Evolutionary conservation across 257 asterid species (phyloP), one percentile per base, ranked within the genome.

Genomic region (Penstemon barbatus): DNA sequence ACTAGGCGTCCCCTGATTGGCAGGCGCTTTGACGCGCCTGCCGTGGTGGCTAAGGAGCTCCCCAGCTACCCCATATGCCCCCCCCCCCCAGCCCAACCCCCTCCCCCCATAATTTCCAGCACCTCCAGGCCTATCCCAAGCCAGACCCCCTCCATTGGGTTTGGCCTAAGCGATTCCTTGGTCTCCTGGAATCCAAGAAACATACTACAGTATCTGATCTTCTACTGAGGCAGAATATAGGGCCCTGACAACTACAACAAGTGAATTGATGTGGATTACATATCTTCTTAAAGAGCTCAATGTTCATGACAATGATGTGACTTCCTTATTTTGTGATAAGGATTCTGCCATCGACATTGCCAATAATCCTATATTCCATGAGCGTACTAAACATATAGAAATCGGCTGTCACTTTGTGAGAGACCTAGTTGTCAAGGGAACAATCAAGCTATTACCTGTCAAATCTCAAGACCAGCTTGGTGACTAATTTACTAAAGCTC

Each of bases 101-200:
- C n/a, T n/a, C n/a, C n/a, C n/a, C n/a, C n/a, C n/a, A n/a, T n/a
- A n/a, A n/a, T n/a, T n/a, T n/a, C n/a, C n/a, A n/a, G n/a, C n/a
- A n/a, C n/a, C n/a, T n/a, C n/a, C n/a, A n/a, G n/a, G n/a, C n/a
- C n/a, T n/a, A n/a, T n/a, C n/a, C n/a, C n/a, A n/a, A n/a, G n/a
- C n/a, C n/a, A n/a, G n/a, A n/a, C n/a, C n/a, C n/a, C n/a, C n/a
- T n/a, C n/a, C n/a, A n/a, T n/a, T n/a, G n/a, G n/a, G n/a, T n/a
- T n/a, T n/a, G n/a, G n/a, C n/a, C n/a, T 44, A 9, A n/a, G 68
- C n/a, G 39, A 40, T 9, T 25, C 43, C 10, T 13, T 58, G 11
- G 13, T 58, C 8, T 25, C 44, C 11, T 58, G 68, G 44, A 63
- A 18, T 42, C 39, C 55, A 63, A 63, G 54, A 63, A 63, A 9